phyloP scores from a whole-genome alignment of 2,329 filamentous ascomycete species.

The Aaosphaeria pasadenensis region DNA sequence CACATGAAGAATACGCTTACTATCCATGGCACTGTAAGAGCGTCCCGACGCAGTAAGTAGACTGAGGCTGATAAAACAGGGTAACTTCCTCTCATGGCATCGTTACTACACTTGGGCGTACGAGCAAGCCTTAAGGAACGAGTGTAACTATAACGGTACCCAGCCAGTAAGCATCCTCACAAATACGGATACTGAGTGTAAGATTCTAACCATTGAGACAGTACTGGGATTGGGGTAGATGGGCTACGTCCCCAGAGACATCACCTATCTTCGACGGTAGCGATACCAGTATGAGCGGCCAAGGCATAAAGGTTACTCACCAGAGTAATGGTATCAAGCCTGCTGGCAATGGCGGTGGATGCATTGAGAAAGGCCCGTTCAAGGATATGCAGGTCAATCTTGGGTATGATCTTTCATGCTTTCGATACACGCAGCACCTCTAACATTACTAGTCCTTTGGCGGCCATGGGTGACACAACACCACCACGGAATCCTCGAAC shows the following conservation, averaged over 20 bases:
- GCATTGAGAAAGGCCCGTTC: constrained; percentile 53
- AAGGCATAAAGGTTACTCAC: constrained; percentile 40
- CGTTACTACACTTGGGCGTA: constrained; percentile 42
- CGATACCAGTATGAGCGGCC: constrained; percentile 47
- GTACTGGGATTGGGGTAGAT: constrained; percentile 56
- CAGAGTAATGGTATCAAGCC: constrained; percentile 33
- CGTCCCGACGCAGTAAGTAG: background rate
- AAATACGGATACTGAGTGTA: background rate
- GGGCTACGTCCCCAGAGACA: constrained; percentile 41
- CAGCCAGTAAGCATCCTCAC: constrained; percentile 32
- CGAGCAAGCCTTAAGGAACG: constrained; percentile 40
- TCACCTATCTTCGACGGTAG: constrained; percentile 58
- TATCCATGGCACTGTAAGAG: constrained; percentile 30
- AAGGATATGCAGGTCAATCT: constrained; percentile 33
- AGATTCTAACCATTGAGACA: constrained; percentile 11
- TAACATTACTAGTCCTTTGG: constrained; percentile 15
- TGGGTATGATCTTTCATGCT: constrained; percentile 12
- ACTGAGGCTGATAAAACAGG: constrained; percentile 8
- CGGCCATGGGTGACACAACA: constrained; percentile 16
- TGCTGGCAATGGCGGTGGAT: constrained; percentile 55
- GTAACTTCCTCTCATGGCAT: constrained; percentile 41
- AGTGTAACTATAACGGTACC: constrained; percentile 44
- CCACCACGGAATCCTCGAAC: constrained; percentile 38
- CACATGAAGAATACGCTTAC: constrained; percentile 35
- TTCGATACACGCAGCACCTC: background rate